These are phyloP conservation scores for Penicillium verrucosum DNA, from an alignment of 2,329 filamentous ascomycete genomes.

Conservation along the genomic window DNA sequence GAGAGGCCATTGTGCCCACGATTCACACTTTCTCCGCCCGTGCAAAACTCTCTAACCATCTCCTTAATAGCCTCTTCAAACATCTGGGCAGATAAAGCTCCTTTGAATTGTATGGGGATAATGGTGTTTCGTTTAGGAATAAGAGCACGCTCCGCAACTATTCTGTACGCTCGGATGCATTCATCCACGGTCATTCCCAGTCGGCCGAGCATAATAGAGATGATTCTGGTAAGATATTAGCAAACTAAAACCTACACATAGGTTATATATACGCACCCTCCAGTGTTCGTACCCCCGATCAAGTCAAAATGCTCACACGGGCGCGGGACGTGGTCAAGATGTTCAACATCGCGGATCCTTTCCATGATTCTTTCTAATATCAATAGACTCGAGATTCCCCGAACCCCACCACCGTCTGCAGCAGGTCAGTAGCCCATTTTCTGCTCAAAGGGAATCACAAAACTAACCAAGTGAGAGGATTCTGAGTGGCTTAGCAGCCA, in stretches of 20 bases:
- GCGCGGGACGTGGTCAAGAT: neutral
- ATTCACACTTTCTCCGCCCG: neutral
- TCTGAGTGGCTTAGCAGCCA: neutral
- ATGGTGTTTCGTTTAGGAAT: neutral
- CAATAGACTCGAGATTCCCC: neutral
- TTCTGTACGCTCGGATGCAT: neutral
- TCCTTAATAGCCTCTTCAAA: neutral
- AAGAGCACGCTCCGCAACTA: neutral
- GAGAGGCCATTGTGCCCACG: neutral
- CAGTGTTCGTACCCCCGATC: neutral
- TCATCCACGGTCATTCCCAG: slow-evolving; percentile 2
- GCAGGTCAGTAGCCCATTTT: neutral
- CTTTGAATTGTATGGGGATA: neutral
- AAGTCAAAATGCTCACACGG: slow-evolving; percentile 1
- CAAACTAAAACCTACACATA: neutral
- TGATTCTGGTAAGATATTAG: neutral
- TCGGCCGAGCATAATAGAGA: slow-evolving; percentile 1
- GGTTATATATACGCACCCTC: neutral
- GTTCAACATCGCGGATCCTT: neutral
- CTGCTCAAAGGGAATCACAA: neutral
- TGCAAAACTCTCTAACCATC: neutral
- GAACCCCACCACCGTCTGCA: neutral
- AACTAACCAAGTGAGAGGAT: slow-evolving; percentile 3
- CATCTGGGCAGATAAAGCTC: neutral
- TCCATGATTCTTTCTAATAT: slow-evolving; percentile 1